phyloP scores from a whole-genome alignment of 345 rosid species.

The Murraya paniculata region DNA sequence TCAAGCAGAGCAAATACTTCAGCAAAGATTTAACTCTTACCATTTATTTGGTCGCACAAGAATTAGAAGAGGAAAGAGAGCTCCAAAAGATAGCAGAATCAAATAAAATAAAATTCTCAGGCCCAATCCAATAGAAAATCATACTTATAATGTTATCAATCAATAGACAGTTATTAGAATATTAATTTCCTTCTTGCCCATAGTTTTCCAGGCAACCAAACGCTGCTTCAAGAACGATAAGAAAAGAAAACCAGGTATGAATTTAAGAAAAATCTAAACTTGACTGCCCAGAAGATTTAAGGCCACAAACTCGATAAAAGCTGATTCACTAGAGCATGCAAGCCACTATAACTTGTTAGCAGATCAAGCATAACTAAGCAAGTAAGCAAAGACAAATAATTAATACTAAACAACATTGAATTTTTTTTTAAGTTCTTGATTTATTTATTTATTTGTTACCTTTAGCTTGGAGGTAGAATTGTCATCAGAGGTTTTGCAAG shows the following conservation, averaged over 20 bases:
- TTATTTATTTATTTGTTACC: background rate
- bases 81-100: background rate
- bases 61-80: background rate
- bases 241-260: background rate
- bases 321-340: background rate
- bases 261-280: background rate
- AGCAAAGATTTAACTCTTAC: slow-evolving; percentile 4
- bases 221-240: background rate
- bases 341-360: background rate
- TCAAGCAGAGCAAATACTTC: slow-evolving; percentile 15
- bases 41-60: slow-evolving; percentile 14
- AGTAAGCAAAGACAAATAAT: background rate
- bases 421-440: too few species aligned
- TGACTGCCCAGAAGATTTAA: background rate
- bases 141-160: background rate
- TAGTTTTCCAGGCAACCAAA: slow-evolving; percentile 6
- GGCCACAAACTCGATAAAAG: background rate
- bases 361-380: background rate
- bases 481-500: background rate
- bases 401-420: background rate
- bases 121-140: background rate
- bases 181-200: background rate
- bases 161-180: background rate
- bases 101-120: background rate
- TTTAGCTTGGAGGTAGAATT: background rate